These are phyloP conservation scores for Aspergillus jensenii DNA, from an alignment of 2,329 filamentous ascomycete genomes.

Conservation along the genomic window DNA sequence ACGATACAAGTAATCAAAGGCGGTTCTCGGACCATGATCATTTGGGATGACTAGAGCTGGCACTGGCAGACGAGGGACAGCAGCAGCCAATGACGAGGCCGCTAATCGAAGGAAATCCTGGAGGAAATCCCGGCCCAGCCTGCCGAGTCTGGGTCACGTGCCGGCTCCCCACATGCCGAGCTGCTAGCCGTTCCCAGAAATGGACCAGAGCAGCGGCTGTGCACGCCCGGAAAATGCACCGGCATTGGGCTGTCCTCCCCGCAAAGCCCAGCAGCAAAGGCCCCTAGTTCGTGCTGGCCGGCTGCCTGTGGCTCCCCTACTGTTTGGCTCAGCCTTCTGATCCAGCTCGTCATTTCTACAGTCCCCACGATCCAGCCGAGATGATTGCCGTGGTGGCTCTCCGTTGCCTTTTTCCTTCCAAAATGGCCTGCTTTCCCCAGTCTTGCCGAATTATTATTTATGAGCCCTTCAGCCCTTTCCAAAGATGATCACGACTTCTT, in stretches of 20 bases:
- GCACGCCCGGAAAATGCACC: conserved; percentile 25
- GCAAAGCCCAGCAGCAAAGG: conserved; percentile 11
- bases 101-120: neutral
- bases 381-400: conserved; percentile 36
- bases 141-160: conserved; percentile 28
- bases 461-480: conserved; percentile 15
- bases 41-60: neutral
- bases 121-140: conserved; percentile 23
- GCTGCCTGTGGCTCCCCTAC: neutral
- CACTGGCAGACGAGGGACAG: neutral
- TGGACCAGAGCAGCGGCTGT: neutral
- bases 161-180: conserved; percentile 31
- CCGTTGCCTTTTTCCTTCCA: conserved; percentile 20
- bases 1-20: too few relatives aligned
- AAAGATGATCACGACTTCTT: neutral
- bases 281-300: neutral
- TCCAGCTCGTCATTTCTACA: neutral
- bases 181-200: conserved; percentile 19
- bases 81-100: conserved; percentile 7
- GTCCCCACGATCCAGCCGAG: conserved; percentile 30
- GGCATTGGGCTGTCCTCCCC: conserved; percentile 25
- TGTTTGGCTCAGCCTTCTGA: conserved; percentile 4
- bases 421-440: conserved; percentile 21
- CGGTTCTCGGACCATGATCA: too few relatives aligned
- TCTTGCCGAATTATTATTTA: conserved; percentile 27